Conservation (phyloP, 2,329 filamentous ascomycete genomes). For the Colletotrichum gloeosporioides region DNA sequence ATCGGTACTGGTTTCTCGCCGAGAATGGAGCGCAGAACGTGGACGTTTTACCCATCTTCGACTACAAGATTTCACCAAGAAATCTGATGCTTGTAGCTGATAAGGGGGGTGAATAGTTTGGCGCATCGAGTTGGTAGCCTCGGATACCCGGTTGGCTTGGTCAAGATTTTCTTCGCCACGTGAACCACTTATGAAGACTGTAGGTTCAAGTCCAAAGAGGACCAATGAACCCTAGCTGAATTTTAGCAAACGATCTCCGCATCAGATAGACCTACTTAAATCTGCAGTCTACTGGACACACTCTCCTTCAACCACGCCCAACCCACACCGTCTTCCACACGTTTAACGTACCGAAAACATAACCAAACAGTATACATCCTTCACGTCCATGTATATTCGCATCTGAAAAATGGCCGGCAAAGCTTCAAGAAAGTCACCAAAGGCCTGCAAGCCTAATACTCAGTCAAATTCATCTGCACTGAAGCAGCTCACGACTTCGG, state of each 20-base stretch:
- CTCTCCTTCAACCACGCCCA: neutral
- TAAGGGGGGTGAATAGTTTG: neutral
- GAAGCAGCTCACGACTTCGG: neutral
- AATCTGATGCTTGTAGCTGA: constrained; percentile 15
- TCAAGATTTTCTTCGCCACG: neutral
- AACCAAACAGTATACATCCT: neutral
- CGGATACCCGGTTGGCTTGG: neutral
- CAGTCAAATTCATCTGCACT: neutral
- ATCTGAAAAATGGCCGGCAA: neutral
- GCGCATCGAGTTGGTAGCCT: neutral
- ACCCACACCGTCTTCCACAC: neutral
- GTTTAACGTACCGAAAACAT: neutral
- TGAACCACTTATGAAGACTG: neutral
- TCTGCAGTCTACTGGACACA: neutral
- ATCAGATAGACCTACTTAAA: neutral
- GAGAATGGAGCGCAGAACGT: constrained; percentile 26
- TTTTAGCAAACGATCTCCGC: neutral
- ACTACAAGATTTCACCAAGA: neutral
- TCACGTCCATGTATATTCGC: rapidly evolving
- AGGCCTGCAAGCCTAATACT: neutral
- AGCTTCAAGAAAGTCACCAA: neutral
- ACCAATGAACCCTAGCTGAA: neutral
- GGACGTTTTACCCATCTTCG: constrained; percentile 25
- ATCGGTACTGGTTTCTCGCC: constrained; percentile 34
- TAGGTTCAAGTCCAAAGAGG: neutral